phyloP scores from a whole-genome alignment of 73 alveolate species.

The Paramecium sonneborni region DNA sequence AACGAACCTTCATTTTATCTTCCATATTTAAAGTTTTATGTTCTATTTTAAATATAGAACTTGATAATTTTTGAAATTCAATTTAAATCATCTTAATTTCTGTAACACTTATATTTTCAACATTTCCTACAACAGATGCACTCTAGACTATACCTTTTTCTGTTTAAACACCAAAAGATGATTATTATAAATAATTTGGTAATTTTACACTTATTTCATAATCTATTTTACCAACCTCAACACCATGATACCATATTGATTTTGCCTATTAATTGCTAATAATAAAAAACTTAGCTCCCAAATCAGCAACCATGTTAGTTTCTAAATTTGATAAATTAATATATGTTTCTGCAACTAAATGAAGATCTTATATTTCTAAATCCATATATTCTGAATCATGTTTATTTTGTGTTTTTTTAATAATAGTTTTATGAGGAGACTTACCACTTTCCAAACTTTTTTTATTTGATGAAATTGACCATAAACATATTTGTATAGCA shows the following conservation, averaged over 20 bases:
- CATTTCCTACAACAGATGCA: not conserved
- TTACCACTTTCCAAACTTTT: not conserved
- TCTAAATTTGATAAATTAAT: not conserved
- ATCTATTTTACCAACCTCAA: not conserved
- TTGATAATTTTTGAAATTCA: not conserved
- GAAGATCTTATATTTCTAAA: slow-evolving; percentile 28
- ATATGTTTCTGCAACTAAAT: slow-evolving; percentile 27
- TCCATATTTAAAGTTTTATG: not conserved
- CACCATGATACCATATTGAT: slow-evolving; percentile 40
- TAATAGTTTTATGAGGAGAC: not conserved
- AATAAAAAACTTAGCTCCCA: not conserved
- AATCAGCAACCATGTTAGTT: not conserved
- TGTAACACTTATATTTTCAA: not conserved
- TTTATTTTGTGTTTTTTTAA: not conserved
- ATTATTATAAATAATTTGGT: slow-evolving; percentile 21
- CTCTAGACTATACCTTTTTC: not conserved
- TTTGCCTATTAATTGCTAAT: not conserved
- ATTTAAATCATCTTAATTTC: not conserved
- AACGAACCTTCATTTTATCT: not conserved
- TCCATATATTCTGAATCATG: slow-evolving; percentile 31
- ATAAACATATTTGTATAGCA: slow-evolving; percentile 16
- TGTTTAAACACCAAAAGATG: slow-evolving; percentile 12
- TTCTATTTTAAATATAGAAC: not conserved
- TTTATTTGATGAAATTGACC: not conserved
- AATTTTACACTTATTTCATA: not conserved